These are phyloP conservation scores for Kodamaea fungicola DNA, from an alignment of 1,139 yeast genomes.

Conservation along the genomic window DNA sequence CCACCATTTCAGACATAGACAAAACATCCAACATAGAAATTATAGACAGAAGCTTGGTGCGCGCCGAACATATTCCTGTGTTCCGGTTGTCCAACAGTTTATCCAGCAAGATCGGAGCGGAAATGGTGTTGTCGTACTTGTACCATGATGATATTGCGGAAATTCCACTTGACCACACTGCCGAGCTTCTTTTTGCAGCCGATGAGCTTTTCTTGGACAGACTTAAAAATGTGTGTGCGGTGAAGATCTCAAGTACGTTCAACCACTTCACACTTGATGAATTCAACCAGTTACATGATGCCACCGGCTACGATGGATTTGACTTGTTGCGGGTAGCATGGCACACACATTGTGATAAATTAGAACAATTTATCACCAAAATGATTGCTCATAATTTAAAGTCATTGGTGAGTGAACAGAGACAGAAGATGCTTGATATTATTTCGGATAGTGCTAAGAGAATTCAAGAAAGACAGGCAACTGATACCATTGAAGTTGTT, in stretches of 20 bases:
- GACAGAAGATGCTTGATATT: conserved; percentile 17
- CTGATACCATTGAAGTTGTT: conserved; percentile 74
- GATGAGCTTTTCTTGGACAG: conserved; percentile 62
- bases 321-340: conserved; percentile 64
- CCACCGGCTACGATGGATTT: conserved; percentile 40
- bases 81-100: conserved; percentile 25
- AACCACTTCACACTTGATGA: conserved; percentile 19
- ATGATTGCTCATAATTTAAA: conserved; percentile 51
- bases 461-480: conserved; percentile 60
- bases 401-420: conserved; percentile 29
- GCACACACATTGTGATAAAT: conserved; percentile 60
- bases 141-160: conserved; percentile 56
- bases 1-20: conserved; percentile 10
- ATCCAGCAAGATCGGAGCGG: conserved; percentile 39
- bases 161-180: conserved; percentile 46
- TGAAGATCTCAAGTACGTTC: conserved; percentile 47
- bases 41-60: conserved; percentile 21
- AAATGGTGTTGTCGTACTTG: conserved; percentile 51
- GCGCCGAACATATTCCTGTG: conserved; percentile 26
- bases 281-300: conserved; percentile 15
- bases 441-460: conserved; percentile 51
- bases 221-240: conserved; percentile 64
- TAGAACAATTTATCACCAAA: conserved; percentile 63
- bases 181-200: conserved; percentile 58
- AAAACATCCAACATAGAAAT: conserved; percentile 10